Evolutionary conservation across 129 eudicot species (phyloP).

Genomic region (Tanacetum coccineum): DNA sequence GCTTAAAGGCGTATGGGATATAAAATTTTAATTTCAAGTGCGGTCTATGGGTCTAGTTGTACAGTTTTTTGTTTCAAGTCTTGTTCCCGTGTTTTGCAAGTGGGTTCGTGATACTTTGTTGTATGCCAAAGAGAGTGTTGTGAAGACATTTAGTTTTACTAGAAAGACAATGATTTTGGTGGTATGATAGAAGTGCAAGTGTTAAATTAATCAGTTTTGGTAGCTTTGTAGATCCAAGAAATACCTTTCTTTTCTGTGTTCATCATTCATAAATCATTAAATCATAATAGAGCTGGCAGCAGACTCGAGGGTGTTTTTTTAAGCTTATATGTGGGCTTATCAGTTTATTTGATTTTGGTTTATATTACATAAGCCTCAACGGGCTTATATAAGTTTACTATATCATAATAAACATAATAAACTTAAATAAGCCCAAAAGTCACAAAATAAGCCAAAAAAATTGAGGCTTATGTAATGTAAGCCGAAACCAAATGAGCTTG

Average conservation of each 20-base stretch:
- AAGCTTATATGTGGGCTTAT: too few species aligned
- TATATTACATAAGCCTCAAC: too few species aligned
- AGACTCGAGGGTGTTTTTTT: too few species aligned
- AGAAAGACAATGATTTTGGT: constrained; percentile 21
- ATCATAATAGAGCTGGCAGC: too few species aligned
- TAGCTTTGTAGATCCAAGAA: not conserved
- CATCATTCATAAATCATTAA: not conserved
- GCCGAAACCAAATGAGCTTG: too few species aligned
- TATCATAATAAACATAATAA: too few species aligned
- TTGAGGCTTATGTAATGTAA: too few species aligned
- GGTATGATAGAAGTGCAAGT: constrained; percentile 11
- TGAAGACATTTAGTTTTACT: constrained; percentile 10
- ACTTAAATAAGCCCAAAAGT: too few species aligned
- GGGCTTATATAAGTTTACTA: too few species aligned
- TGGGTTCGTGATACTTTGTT: constrained; percentile 17
- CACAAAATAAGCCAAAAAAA: too few species aligned
- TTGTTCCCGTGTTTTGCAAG: constrained; percentile 2
- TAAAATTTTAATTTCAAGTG: too few species aligned
- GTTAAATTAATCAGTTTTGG: not conserved
- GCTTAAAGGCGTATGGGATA: constrained; percentile 18
- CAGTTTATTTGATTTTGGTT: too few species aligned
- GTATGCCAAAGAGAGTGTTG: constrained; percentile 11
- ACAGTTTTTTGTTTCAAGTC: constrained; percentile 4
- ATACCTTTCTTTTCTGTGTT: not conserved
- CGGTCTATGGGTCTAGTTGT: constrained; percentile 9